phyloP scores from a whole-genome alignment of 176 grass and related monocot genomes.

The Avena atlantica region DNA sequence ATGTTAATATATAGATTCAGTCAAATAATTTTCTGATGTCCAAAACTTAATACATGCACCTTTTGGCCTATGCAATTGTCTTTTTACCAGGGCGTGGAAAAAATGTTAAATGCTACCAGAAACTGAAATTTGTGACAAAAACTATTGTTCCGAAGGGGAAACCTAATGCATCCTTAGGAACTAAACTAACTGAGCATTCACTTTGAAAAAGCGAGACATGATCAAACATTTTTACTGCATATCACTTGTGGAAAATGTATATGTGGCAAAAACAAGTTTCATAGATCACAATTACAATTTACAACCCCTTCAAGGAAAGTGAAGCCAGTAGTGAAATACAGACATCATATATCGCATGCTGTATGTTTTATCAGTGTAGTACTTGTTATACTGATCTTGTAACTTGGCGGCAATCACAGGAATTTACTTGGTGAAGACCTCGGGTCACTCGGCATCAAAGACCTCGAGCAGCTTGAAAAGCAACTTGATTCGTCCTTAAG shows the following conservation, averaged over 20 bases:
- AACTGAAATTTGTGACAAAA: not conserved
- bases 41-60: not conserved
- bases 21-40: not conserved
- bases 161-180: not conserved
- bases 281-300: not conserved
- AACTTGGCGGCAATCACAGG: slow-evolving; percentile 50
- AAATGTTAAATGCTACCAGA: too few relatives aligned
- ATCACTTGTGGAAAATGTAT: not conserved
- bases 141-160: not conserved
- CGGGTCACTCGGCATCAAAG: slow-evolving; percentile 58
- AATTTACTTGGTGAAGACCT: slow-evolving; percentile 97
- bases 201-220: too few relatives aligned
- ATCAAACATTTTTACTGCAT: too few relatives aligned
- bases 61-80: not conserved
- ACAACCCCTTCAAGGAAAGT: not conserved
- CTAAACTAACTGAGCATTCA: not conserved
- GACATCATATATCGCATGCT: not conserved
- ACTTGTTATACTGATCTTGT: not conserved
- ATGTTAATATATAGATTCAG: not conserved
- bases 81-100: not conserved
- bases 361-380: not conserved
- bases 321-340: not conserved
- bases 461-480: slow-evolving; percentile 88
- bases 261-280: not conserved
- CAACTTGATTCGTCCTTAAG: slow-evolving; percentile 92